Percentiles rank a stretch among this genome's conserved stretches.
These are phyloP conservation scores for Picea engelmannii DNA, from an alignment of 83 land plant species.

Conservation along the genomic window DNA sequence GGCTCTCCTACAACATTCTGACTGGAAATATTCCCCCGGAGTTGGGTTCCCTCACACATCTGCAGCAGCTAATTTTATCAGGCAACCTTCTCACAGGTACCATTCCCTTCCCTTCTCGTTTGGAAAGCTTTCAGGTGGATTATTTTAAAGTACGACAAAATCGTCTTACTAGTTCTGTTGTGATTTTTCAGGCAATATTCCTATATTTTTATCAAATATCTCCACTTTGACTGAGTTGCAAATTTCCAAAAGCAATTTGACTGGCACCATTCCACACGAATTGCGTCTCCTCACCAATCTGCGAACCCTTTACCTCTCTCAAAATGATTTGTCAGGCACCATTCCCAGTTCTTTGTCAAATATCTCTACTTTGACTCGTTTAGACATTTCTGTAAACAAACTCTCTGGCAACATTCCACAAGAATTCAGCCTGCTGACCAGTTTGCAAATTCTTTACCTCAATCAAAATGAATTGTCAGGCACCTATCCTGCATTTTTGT, in stretches of 20 bases:
- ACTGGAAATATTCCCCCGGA: neutral
- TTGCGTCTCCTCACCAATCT: conserved; percentile 49
- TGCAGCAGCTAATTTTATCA: neutral
- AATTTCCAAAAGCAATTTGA: conserved; percentile 61
- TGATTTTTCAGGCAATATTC: conserved; percentile 41
- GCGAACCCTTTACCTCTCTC: conserved; percentile 45
- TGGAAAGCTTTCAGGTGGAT: conserved; percentile 37
- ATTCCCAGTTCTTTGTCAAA: conserved; percentile 59
- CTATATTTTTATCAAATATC: conserved; percentile 35
- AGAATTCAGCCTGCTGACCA: conserved; percentile 46
- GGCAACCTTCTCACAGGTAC: too few relatives aligned
- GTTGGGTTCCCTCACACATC: neutral
- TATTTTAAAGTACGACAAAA: conserved; percentile 19
- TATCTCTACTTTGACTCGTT: conserved; percentile 40
- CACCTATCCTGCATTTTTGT: conserved; percentile 51
- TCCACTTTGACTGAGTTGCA: conserved; percentile 34
- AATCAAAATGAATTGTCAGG: conserved; percentile 61
- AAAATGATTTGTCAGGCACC: conserved; percentile 48
- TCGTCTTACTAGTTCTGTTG: conserved; percentile 31
- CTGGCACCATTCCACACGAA: conserved; percentile 44
- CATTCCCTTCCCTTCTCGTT: conserved; percentile 28
- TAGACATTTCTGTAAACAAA: conserved; percentile 58
- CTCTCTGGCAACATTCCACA: conserved; percentile 48
- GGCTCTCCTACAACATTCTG: neutral
- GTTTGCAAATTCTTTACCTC: conserved; percentile 47